Evolutionary conservation across 345 rosid species (phyloP), one percentile per base, ranked within the genome.

Genomic region (Melaleuca alternifolia): DNA sequence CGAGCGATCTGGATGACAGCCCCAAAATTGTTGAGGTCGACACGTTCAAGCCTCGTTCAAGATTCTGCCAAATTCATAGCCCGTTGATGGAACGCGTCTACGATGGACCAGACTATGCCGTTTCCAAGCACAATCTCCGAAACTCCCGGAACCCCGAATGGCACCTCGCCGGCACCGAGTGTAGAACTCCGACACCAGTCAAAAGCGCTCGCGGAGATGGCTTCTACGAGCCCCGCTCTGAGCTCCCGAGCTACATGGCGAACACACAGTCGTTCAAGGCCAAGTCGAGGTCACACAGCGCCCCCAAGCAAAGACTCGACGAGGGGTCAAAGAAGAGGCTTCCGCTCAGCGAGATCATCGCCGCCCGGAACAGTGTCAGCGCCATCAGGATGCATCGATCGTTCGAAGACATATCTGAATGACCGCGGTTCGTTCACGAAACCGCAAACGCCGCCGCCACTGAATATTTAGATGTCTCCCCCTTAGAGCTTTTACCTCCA

Each of bases 191-290:
- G 5, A 91, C 95, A 24, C 93, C 94, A 0, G 87, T 91, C 26
- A 93, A 89, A 87, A 94, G 93, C 51, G 88, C 90, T 11, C 89
- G 91, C 15, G 91, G 95, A 12, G 94, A 94, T 8, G 4, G 86
- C 85, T 89, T 77, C 50, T 93, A 88, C 51, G 90, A 90, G 85
- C 91, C 91, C 71, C 88, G 88, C 85, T 87, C 89, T 18, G 89
- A 89, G 87, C 57, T 57, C 85, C 99, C 98, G 6, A 93, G 91
- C 79, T 97, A 97, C 89, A 97, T 96, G 99, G 91, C 94, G 28
- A 94, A 90, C 84, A 96, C 99, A 0, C 89, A 94, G 87, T 96
- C 99, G 2, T 97, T 93, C 84, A 93, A 91, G 75, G 98, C 99
- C 2, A 97, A 95, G 51, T 83, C 85, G 90, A 94, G 98, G 88